phyloP scores from a whole-genome alignment of 257 asterid genomes.

The Przewalskia tangutica region DNA sequence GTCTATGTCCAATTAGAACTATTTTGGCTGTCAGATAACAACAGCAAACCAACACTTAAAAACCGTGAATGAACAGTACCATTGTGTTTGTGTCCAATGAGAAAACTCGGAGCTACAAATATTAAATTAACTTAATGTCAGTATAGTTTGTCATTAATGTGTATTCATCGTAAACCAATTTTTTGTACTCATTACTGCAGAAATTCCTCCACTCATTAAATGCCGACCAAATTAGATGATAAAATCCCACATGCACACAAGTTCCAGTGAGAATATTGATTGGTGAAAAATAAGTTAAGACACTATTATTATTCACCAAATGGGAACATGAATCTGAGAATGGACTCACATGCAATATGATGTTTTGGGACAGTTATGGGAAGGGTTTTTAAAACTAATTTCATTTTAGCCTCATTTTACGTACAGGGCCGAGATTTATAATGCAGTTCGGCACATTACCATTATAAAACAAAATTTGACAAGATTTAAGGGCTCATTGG shows the following conservation, averaged over 20 bases:
- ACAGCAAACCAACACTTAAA: background rate
- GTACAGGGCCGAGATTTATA: background rate
- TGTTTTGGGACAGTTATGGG: slow-evolving; percentile 1
- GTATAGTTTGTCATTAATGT: background rate
- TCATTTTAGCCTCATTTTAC: background rate
- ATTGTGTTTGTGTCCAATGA: background rate
- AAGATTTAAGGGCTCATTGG: background rate
- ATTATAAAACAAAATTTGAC: background rate
- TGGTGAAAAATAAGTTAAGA: background rate
- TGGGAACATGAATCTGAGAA: background rate
- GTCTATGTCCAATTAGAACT: background rate
- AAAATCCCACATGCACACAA: slow-evolving; percentile 12
- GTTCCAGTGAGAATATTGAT: slow-evolving; percentile 6
- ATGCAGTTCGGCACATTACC: background rate
- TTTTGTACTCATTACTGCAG: background rate
- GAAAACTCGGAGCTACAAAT: background rate
- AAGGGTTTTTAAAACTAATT: background rate
- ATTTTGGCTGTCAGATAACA: background rate
- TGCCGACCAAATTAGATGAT: background rate
- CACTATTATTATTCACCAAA: background rate
- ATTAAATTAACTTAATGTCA: background rate
- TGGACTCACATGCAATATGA: slow-evolving; percentile 8
- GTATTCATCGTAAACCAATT: background rate
- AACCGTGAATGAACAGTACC: background rate
- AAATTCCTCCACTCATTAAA: background rate